phyloP scores from a whole-genome alignment of 192 early-diverging fungal species.

The Coemansia sp. region DNA sequence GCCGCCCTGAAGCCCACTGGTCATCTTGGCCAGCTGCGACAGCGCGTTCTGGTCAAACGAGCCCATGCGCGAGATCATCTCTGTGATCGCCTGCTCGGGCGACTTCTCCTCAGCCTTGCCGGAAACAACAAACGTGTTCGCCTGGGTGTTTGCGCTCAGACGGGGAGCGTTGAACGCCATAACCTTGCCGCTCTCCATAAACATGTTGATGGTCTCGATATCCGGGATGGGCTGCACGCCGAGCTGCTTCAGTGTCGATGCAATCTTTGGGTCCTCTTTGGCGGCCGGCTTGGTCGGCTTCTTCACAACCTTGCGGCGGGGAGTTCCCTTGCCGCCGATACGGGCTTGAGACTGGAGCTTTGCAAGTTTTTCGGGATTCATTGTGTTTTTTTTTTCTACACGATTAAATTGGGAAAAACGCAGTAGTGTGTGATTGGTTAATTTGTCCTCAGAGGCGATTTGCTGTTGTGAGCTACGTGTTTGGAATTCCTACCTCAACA shows the following conservation, averaged over 20 bases:
- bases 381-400: slow-evolving; percentile 22
- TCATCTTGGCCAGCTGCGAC: slow-evolving; percentile 79
- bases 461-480: neutral
- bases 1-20: slow-evolving; percentile 75
- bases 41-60: slow-evolving; percentile 85
- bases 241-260: slow-evolving; percentile 87
- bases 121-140: slow-evolving; percentile 96
- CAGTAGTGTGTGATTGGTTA: neutral
- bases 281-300: slow-evolving; percentile 51
- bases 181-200: slow-evolving; percentile 89
- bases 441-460: neutral
- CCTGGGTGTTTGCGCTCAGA: slow-evolving; percentile 72
- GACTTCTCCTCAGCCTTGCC: slow-evolving; percentile 67
- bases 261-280: slow-evolving; percentile 94
- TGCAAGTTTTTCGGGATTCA: slow-evolving; percentile 91
- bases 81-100: slow-evolving; percentile 43
- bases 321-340: slow-evolving; percentile 90
- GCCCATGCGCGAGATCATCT: slow-evolving; percentile 55
- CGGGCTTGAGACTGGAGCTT: slow-evolving; percentile 90
- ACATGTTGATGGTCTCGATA: slow-evolving; percentile 99
- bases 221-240: slow-evolving; percentile 78
- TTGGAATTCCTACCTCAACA: neutral
- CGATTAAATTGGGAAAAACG: neutral
- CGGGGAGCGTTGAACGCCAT: slow-evolving; percentile 88
- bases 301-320: slow-evolving; percentile 87